These are phyloP conservation scores for Powellomyces hirtus DNA, from an alignment of 192 early-diverging fungal genomes.

Conservation along the genomic window DNA sequence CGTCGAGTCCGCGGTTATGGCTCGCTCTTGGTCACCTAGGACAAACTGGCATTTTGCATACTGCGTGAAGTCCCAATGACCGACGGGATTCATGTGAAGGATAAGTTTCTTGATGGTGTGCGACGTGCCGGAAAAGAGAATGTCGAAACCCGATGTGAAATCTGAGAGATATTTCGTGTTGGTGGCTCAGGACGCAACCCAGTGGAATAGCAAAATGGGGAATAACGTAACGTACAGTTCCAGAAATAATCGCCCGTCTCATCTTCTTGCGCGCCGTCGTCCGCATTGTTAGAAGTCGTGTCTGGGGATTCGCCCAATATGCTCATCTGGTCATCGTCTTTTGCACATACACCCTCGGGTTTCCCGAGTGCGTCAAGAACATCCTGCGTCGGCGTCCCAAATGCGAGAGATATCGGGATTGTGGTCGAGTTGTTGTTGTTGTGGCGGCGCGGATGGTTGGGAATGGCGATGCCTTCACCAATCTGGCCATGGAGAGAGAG, in stretches of 20 bases:
- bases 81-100: constrained; percentile 68
- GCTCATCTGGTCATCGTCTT: constrained; percentile 71
- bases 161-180: constrained; percentile 26
- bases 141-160: constrained; percentile 70
- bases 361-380: constrained; percentile 68
- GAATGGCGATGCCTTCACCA: constrained; percentile 12
- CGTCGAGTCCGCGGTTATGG: background rate
- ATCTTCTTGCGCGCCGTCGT: too few relatives aligned
- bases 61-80: constrained; percentile 69
- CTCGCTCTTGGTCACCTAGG: constrained; percentile 4
- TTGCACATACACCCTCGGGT: constrained; percentile 60
- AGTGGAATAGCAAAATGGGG: background rate
- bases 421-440: background rate
- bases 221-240: constrained; percentile 61
- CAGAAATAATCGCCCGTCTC: constrained; percentile 64
- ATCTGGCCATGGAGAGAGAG: background rate
- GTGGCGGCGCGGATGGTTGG: background rate
- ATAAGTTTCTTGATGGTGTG: constrained; percentile 73
- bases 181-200: too few relatives aligned
- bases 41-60: constrained; percentile 38
- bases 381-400: constrained; percentile 66
- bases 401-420: background rate
- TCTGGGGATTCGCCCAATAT: constrained; percentile 64
- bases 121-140: constrained; percentile 63
- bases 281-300: too few relatives aligned